phyloP scores from a whole-genome alignment of 345 rosid genomes.

The Melaleuca quinquenervia region DNA sequence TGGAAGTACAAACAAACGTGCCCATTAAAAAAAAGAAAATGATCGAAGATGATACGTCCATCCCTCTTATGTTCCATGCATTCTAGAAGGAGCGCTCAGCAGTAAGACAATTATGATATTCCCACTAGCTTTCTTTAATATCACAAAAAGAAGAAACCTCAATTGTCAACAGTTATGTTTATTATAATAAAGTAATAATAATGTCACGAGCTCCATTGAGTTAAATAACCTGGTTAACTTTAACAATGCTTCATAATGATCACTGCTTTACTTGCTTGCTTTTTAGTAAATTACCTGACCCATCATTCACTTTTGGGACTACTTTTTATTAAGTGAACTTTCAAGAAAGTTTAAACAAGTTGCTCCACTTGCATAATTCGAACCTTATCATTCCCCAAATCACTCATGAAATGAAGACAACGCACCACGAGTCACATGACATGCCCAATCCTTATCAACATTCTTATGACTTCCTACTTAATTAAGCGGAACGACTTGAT shows the following conservation, averaged over 20 bases:
- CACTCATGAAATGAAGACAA: too few species aligned
- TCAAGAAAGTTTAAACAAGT: background rate
- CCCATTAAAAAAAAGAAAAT: background rate
- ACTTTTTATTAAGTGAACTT: background rate
- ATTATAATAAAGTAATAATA: background rate
- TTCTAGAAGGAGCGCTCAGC: background rate
- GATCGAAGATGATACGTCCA: background rate
- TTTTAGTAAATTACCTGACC: background rate
- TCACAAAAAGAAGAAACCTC: background rate
- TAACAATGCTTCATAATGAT: background rate
- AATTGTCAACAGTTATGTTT: background rate
- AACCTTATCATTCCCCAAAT: too few species aligned
- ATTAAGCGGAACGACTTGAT: too few species aligned
- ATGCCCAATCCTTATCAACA: too few species aligned
- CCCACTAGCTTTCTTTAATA: background rate
- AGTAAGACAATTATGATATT: background rate
- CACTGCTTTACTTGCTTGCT: background rate
- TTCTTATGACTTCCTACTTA: too few species aligned
- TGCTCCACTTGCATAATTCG: too few species aligned
- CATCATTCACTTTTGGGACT: background rate
- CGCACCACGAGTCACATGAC: too few species aligned
- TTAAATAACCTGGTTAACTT: background rate
- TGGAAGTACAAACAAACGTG: background rate
- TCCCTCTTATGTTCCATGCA: background rate
- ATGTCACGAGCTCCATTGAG: background rate